phyloP scores from a whole-genome alignment of 75 land plant genomes.

The Sequoia sempervirens region DNA sequence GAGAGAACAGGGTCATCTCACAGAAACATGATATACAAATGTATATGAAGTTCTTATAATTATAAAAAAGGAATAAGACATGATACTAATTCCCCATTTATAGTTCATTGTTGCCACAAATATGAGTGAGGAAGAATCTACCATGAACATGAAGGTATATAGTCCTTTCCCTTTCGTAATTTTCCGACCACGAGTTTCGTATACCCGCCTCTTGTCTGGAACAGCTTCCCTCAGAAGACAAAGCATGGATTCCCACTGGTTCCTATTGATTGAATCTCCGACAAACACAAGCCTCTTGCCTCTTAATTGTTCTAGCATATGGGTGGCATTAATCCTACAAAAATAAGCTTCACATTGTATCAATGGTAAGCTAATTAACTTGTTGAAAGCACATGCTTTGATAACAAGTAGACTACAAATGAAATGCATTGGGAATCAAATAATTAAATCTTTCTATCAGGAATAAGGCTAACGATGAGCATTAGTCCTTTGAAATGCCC shows the following conservation, averaged over 20 bases:
- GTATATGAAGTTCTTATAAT: background rate
- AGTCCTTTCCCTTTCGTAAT: slow-evolving; percentile 64
- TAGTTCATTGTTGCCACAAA: background rate
- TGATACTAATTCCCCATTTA: background rate
- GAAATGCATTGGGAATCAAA: background rate
- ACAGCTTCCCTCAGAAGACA: slow-evolving; percentile 62
- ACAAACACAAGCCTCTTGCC: slow-evolving; percentile 80
- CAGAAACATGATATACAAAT: background rate
- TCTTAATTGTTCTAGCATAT: slow-evolving; percentile 57
- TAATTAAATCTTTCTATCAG: background rate
- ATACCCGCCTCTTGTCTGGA: slow-evolving; percentile 51
- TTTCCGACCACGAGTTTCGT: slow-evolving; percentile 49
- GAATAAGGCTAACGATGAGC: background rate
- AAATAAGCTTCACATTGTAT: background rate
- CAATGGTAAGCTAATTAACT: background rate
- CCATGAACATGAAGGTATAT: slow-evolving; percentile 70
- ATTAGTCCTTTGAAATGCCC: background rate
- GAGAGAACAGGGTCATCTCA: background rate
- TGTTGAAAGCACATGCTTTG: background rate
- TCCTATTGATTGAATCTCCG: slow-evolving; percentile 81
- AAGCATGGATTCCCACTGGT: slow-evolving; percentile 90
- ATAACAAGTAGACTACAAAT: background rate
- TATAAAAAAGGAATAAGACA: background rate
- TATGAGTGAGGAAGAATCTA: slow-evolving; percentile 2
- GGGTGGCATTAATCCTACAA: slow-evolving; percentile 57